Conservation (phyloP, 2,329 filamentous ascomycete genomes). For the Macrophomina phaseolina region DNA sequence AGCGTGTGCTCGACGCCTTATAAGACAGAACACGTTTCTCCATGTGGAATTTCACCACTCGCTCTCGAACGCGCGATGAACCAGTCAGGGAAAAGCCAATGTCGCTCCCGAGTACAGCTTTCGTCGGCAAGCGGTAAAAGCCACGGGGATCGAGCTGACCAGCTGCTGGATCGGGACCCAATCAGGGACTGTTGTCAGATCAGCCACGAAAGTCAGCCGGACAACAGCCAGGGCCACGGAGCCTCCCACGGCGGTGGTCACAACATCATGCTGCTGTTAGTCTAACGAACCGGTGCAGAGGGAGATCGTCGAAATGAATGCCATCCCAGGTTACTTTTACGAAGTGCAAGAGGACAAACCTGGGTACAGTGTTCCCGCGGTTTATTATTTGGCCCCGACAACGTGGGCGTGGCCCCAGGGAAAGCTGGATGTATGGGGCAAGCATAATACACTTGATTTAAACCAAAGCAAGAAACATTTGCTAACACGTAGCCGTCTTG, state of each 20-base stretch:
- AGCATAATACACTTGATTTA: background rate
- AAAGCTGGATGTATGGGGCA: background rate
- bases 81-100: constrained; percentile 1
- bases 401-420: background rate
- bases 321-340: background rate
- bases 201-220: constrained; percentile 21
- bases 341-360: background rate
- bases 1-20: background rate
- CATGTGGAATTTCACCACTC: background rate
- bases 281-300: background rate
- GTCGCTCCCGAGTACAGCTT: constrained; percentile 1
- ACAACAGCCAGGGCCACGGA: constrained; percentile 5
- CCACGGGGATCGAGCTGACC: constrained; percentile 6
- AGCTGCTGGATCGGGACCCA: constrained; percentile 1
- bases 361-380: background rate
- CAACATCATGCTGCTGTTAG: background rate
- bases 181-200: constrained; percentile 10
- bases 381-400: background rate
- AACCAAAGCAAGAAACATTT: background rate
- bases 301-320: background rate
- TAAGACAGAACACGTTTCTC: background rate
- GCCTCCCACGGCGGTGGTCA: background rate
- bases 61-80: background rate
- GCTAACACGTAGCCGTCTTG: background rate
- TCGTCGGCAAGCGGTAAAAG: constrained; percentile 10